These are phyloP conservation scores for Urochloa ruziziensis DNA, from an alignment of 176 grass and related monocot genomes.

Conservation along the genomic window DNA sequence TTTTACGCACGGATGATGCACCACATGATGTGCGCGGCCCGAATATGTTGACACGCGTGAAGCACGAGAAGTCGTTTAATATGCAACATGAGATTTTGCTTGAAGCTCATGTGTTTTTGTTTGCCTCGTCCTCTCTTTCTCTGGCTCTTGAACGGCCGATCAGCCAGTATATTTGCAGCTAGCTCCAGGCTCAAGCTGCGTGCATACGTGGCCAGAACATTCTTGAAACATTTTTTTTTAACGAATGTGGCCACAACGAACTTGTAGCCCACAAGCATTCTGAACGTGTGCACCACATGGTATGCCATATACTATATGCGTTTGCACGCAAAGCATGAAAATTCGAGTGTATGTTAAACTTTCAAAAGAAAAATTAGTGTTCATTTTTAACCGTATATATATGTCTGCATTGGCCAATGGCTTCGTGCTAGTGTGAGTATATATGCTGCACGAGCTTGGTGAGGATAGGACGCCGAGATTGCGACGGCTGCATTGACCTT, in stretches of 20 bases:
- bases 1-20: background rate
- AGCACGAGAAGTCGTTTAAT: background rate
- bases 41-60: background rate
- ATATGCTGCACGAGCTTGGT: background rate
- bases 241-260: background rate
- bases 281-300: background rate
- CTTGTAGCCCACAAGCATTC: background rate
- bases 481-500: background rate
- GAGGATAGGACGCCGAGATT: background rate
- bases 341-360: background rate
- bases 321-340: background rate
- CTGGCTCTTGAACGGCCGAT: constrained; percentile 2
- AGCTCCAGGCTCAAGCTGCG: background rate
- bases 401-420: too few relatives aligned
- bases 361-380: too few relatives aligned
- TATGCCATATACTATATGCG: background rate
- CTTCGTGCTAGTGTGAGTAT: background rate
- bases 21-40: background rate
- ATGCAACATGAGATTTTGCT: background rate
- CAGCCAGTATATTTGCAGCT: background rate
- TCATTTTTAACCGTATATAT: too few relatives aligned
- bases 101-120: background rate
- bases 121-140: background rate
- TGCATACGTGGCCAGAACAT: background rate
- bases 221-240: too few relatives aligned